Base-by-base conservation (phyloP, 1,139 yeast genomes). In the Taphrina deformans region DNA sequence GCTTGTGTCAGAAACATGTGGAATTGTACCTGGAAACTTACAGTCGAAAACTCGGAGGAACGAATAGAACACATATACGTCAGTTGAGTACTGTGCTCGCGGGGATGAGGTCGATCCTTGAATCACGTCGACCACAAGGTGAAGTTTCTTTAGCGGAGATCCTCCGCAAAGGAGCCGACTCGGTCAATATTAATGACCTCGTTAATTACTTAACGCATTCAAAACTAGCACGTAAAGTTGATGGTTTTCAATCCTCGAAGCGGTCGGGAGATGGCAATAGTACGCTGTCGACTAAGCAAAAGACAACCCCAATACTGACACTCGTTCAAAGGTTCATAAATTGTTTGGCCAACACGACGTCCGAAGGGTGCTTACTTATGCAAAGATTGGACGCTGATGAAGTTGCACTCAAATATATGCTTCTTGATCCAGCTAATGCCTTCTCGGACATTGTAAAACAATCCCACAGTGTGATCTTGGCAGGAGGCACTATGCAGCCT, bases 401-500 rank as follows among this genome's bases (percentile, higher is more conserved):
- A 10, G 71, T 79, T 0, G 74, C 80, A 0, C 74, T 90, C 53
- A 84, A 84, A 69, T 92, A 92, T 71, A 82, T 91, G 80, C 76
- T 91, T 14, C 78, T 92, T 12, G 97, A 92, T 72, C 96, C 97
- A 1, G 85, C 92, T 66, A 83, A 82, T 61, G 79, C 84, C 1
- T 90, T 92, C 73, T 79, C 80, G 67, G 86, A 85, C 12, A 79
- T 92, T 1, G 83, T 89, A 0, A 83, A 84, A 5, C 82, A 85
- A 38, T 82, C 92, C 0, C 82, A 81, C 69, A 87, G 95, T 73
- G 87, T 92, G 0, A 79, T 92, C 2, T 75, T 92, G 4, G 96
- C 97, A 10, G 99, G 99, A 41, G 99, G 99, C 18, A 92, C 99
- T 0, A 91, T 92, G 97, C 96, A 90, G 72, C 99, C 99, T 50